Base-by-base conservation (phyloP, 1,139 yeast species). In the Taphrina populina region DNA sequence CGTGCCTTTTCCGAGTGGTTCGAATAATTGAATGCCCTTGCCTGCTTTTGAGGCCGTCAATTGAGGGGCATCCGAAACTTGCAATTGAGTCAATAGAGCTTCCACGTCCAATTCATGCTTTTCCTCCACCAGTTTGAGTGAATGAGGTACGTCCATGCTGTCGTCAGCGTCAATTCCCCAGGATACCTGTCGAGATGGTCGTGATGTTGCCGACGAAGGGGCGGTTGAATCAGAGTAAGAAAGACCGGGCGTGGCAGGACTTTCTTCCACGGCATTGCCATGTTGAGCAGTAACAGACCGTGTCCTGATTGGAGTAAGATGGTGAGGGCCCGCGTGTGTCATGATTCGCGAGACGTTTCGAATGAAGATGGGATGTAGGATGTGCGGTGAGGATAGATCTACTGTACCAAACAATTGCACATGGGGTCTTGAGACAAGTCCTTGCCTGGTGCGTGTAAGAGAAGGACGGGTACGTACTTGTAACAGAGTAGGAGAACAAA, bases 221-320 rank as follows among this genome's bases (percentile, higher is more conserved):
- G 47, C 47, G 11, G 47, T 43, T 17, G 47, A 43, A 19, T 6
- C 37, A 27, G 47, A 43, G 15, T 26, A 43, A 3, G 32, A 20
- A 10, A 43, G 27, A n/a, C 32, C 47, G 13, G 47, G 47, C 8
- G 47, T 43, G n/a, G 19, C 24, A 13, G 43, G 43, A 11, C 43
- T 29, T 15, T 23, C 43, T 4, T 37, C 43, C 19, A 27, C 24
- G n/a, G 10, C 39, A 21, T 37, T 8, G 36, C 6, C n/a, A n/a
- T 37, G 10, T 11, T 37, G 13, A 37, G 29, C 27, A 29, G 43
- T 37, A 29, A 23, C 15, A 37, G 43, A 23, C 24, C 19, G 17
- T 37, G 43, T n/a, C n/a, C n/a, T n/a, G n/a, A n/a, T n/a, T n/a
- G n/a, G n/a, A n/a, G n/a, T n/a, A n/a, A n/a, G n/a, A n/a, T n/a